Conservation (phyloP, 2,329 filamentous ascomycete genomes). For the Aspergillus spinulosporus region DNA sequence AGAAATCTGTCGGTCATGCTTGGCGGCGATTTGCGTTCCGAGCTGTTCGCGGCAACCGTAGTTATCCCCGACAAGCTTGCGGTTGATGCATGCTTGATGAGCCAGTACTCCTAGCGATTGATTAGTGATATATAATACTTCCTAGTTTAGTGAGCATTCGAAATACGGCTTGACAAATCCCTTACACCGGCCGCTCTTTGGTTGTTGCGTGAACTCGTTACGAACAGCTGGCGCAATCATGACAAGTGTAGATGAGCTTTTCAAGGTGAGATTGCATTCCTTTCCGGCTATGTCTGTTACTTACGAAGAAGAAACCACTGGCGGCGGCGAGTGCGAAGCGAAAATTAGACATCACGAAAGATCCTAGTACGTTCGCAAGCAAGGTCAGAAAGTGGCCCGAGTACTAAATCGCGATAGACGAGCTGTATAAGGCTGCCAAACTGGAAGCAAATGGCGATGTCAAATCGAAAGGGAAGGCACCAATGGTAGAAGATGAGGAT, state of each 20-base stretch:
- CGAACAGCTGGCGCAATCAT: constrained; percentile 40
- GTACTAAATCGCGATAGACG: constrained; percentile 39
- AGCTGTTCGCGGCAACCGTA: constrained; percentile 34
- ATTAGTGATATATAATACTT: not conserved
- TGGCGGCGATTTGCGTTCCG: constrained; percentile 34
- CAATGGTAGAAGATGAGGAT: constrained; percentile 50
- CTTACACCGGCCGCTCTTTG: not conserved
- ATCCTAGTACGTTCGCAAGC: constrained; percentile 46
- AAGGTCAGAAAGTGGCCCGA: not conserved
- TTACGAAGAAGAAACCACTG: constrained; percentile 48
- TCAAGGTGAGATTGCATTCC: constrained; percentile 46
- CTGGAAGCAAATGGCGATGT: constrained; percentile 52
- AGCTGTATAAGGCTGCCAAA: constrained; percentile 63
- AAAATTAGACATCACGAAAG: constrained; percentile 57
- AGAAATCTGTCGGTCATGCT: constrained; percentile 38
- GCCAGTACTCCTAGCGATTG: not conserved
- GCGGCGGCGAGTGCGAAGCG: constrained; percentile 54
- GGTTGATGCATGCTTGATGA: constrained; percentile 8
- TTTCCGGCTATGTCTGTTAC: constrained; percentile 19
- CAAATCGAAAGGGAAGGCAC: constrained; percentile 48
- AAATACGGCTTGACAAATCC: not conserved
- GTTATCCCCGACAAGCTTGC: constrained; percentile 21
- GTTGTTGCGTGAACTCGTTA: not conserved
- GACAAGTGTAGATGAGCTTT: constrained; percentile 64
- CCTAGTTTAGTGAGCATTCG: not conserved